Base-by-base conservation (phyloP, 768 basidiomycete genomes). In the Lactifluus pinguis region DNA sequence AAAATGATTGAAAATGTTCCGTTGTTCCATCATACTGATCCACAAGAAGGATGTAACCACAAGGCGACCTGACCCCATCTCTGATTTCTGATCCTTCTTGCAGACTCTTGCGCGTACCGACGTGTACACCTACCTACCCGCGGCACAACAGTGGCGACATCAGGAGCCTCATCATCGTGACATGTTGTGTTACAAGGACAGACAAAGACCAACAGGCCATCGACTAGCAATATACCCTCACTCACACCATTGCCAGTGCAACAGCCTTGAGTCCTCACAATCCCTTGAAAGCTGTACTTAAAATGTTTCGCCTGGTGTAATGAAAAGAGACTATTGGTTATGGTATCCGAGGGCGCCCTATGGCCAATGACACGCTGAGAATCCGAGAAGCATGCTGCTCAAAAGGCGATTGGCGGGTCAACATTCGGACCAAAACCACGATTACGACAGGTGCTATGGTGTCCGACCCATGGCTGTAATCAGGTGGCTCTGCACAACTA, bases 41-140 rank as follows among this genome's bases (percentile, higher is more conserved):
- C 25, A 25, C 25, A 25, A 25, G 25, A 25, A 25, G 25, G 25
- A 25, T 25, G 25, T 25, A 25, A 25, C 25, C 25, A 42, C 17
- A 42, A 36, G 9, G 15, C 34, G 32, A 25, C 32, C 36, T 42
- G 29, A 25, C 49, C 19, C 44, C 50, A 34, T 56, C 60, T 55
- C 39, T 55, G 59, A 55, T 60, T 17, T 14, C 30, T 60, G 58
- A 53, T 59, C 19, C 8, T 52, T 49, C 44, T 11, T 57, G 17
- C 17, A 13, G 30, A 17, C 17, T 0, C n/a, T 34, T 7, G 17
- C 11, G n/a, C 11, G 14, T 14, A 19, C 51, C n/a, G 30, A 36
- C 30, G 32, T 14, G 15, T 17, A 3, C 53, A 45, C 14, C 17
- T 25, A 29, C 32, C 25, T 34, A 34, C 9, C 38, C 38, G 38